Percentiles rank a stretch among this genome's conserved stretches.
These are phyloP conservation scores for Arachis hypogaea DNA, from an alignment of 306 rosid species.

Conservation along the genomic window DNA sequence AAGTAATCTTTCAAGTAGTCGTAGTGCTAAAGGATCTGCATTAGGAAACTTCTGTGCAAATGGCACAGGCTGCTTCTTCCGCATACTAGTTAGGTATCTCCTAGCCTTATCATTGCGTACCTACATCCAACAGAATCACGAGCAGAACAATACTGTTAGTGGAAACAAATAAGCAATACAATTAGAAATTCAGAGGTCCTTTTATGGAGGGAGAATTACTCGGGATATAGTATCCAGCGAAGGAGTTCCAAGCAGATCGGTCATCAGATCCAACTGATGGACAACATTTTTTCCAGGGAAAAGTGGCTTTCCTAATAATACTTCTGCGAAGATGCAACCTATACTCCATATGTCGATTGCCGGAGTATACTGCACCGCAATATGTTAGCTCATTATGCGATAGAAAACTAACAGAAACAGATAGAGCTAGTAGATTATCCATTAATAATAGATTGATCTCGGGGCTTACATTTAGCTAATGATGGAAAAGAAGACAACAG, in stretches of 20 bases:
- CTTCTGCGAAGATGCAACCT: constrained; percentile 97
- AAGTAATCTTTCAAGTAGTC: constrained; percentile 72
- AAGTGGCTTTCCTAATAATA: constrained; percentile 87
- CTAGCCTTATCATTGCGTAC: constrained; percentile 95
- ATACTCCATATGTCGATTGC: constrained; percentile 98
- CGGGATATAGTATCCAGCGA: constrained; percentile 82
- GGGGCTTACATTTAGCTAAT: constrained; percentile 36
- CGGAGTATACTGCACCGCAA: constrained; percentile 76
- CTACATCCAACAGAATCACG: constrained; percentile 50
- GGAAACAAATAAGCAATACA: constrained; percentile 10
- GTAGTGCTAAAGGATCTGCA: constrained; percentile 85
- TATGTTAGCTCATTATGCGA: constrained; percentile 9
- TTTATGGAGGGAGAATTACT: constrained; percentile 47
- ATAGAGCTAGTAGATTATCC: constrained; percentile 12
- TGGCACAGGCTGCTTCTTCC: constrained; percentile 77
- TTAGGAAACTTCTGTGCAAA: constrained; percentile 82
- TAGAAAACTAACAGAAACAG: constrained; percentile 24
- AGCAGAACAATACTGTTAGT: neutral
- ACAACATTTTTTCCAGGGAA: constrained; percentile 97
- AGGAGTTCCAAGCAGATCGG: constrained; percentile 95
- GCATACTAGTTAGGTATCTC: constrained; percentile 89
- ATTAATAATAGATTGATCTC: constrained; percentile 27
- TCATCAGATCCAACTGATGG: constrained; percentile 95
- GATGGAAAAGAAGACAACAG: constrained; percentile 33
- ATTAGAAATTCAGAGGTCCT: neutral